Evolutionary conservation across 768 basidiomycete genomes (phyloP), one percentile per base, ranked within the genome.

Genomic region (Boletus coccyginus): DNA sequence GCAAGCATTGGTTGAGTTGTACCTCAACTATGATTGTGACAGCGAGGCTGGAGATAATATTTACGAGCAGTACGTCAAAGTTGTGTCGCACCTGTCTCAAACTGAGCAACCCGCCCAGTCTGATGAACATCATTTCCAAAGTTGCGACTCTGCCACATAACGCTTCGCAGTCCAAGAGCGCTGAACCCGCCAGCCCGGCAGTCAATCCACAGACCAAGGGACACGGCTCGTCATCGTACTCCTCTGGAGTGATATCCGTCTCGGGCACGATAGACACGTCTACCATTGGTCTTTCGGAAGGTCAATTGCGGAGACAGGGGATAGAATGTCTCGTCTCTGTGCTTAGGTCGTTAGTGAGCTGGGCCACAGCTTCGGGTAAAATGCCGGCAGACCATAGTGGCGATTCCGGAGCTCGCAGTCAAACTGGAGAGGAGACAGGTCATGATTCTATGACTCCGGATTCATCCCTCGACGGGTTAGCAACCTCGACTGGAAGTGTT

Each of bases 21-120:
- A 98, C 74, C 86, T 99, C 70, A 99, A 99, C 71, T 99, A 99
- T 68, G 97, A 99, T 68, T 99, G 97, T 69, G 97, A 99, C 67
- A 84, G 93, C 56, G 88, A 93, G 56, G 93, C 96, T 5, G 82
- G 83, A 11, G 96, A 97, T 66, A 98, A 99, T 74, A 95, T 98
- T 55, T 99, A 98, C 72, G 97, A 99, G 66, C 91, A 92, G 86
- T 92, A 66, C 66, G 87, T 48, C 13, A 11, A 40, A 10, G 51
- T 16, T 46, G 35, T 47, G 40, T 58, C 42, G 29, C 7, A n/a
- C n/a, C n/a, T 41, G 50, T 35, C 42, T 55, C 42, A 41, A 39
- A 19, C 42, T 60, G 53, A 62, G 42, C 44, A 31, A 53, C 19
- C 19, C 48, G 11, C 51, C 27, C 48, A 92, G 90, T 66, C 77